Percentiles rank a stretch among this genome's conserved stretches.
These are phyloP conservation scores for Elongisporangium senticosum DNA, from an alignment of 352 stramenopile genomes.

Conservation along the genomic window DNA sequence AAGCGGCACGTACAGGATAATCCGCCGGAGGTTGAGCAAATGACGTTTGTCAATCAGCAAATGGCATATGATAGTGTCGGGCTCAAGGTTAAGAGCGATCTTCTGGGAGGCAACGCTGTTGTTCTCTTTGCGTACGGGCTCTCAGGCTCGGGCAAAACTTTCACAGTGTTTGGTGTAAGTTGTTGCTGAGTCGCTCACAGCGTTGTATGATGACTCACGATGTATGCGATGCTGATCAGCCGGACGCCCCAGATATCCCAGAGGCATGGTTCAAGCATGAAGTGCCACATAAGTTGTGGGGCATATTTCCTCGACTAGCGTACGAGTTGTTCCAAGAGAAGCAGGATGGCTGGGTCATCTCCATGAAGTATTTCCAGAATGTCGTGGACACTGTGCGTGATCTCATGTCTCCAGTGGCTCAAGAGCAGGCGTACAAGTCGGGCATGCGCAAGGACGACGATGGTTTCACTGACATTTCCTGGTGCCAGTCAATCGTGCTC, in stretches of 20 bases:
- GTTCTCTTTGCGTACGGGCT: slow-evolving; percentile 93
- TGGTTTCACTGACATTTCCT: slow-evolving; percentile 95
- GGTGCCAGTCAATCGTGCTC: slow-evolving; percentile 89
- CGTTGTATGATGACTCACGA: slow-evolving; percentile 1
- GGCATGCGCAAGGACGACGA: slow-evolving; percentile 93
- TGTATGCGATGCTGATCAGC: slow-evolving; percentile 17
- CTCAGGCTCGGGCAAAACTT: slow-evolving; percentile 90
- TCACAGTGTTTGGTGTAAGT: slow-evolving; percentile 88
- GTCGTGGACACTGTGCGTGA: slow-evolving; percentile 94
- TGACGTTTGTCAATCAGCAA: slow-evolving; percentile 89
- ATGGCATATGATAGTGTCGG: slow-evolving; percentile 87
- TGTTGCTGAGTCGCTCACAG: not conserved
- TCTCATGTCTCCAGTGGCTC: slow-evolving; percentile 90
- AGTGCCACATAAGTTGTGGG: slow-evolving; percentile 85
- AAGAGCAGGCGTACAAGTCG: slow-evolving; percentile 94
- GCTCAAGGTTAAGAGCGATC: slow-evolving; percentile 89
- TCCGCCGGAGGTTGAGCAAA: slow-evolving; percentile 56
- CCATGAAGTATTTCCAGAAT: slow-evolving; percentile 98
- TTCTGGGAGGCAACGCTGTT: slow-evolving; percentile 89
- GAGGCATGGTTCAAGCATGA: slow-evolving; percentile 94
- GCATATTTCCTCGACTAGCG: slow-evolving; percentile 88
- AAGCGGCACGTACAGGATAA: slow-evolving; percentile 80
- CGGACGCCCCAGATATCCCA: slow-evolving; percentile 89
- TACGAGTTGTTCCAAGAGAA: slow-evolving; percentile 95
- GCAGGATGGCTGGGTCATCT: slow-evolving; percentile 94